Conservation (phyloP, 2,329 filamentous ascomycete species). For the Penicillium thymicola region DNA sequence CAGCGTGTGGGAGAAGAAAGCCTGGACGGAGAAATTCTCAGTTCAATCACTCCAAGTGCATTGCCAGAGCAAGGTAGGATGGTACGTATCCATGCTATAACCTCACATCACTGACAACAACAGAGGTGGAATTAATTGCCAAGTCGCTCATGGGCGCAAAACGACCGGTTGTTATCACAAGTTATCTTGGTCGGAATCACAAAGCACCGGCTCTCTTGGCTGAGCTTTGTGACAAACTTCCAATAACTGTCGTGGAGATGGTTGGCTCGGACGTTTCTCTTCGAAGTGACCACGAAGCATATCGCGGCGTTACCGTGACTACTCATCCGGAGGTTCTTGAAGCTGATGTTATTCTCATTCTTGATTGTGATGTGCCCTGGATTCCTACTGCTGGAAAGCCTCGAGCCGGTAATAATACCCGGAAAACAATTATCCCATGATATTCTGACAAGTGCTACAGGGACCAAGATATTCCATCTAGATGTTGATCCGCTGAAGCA, state of each 20-base stretch:
- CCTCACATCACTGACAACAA: background rate
- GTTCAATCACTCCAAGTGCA: conserved; percentile 10
- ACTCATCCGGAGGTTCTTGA: conserved; percentile 66
- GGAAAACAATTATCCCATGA: rapidly evolving
- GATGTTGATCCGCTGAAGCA: conserved; percentile 66
- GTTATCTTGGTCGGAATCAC: conserved; percentile 47
- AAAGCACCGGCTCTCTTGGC: conserved; percentile 43
- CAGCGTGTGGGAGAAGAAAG: conserved; percentile 16
- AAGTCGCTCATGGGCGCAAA: conserved; percentile 43
- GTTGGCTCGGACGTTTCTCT: conserved; percentile 49
- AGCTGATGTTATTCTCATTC: conserved; percentile 76
- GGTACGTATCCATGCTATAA: rapidly evolving
- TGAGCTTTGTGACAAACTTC: conserved; percentile 45
- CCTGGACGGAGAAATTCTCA: conserved; percentile 12
- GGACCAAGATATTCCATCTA: conserved; percentile 60
- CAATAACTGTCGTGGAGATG: conserved; percentile 48
- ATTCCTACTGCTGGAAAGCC: conserved; percentile 69
- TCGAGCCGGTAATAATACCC: background rate
- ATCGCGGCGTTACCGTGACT: conserved; percentile 68
- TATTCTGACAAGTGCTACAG: conserved; percentile 26
- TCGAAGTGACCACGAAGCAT: conserved; percentile 47
- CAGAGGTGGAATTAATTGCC: conserved; percentile 38
- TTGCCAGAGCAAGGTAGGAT: conserved; percentile 12
- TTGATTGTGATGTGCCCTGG: conserved; percentile 90
- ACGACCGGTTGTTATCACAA: conserved; percentile 48